A percentile compares a stretch with the other conserved stretches of the same genome.
Evolutionary conservation across 306 rosid genomes (phyloP).

Genomic region (Inga laurina): DNA sequence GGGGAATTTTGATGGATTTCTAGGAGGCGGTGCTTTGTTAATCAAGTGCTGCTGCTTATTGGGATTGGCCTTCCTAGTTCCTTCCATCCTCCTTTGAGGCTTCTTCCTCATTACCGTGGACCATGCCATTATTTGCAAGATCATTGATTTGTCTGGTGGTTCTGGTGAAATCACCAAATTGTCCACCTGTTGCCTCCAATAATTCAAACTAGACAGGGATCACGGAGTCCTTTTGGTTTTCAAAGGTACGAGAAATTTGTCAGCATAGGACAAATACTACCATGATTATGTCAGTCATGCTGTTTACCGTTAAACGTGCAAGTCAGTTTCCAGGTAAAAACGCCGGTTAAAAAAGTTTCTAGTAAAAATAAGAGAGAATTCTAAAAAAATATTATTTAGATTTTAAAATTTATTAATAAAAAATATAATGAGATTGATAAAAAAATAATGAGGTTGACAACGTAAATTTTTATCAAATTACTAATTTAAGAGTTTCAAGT

Average conservation of each 20-base stretch:
- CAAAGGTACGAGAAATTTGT: background rate
- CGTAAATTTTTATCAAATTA: too few species aligned
- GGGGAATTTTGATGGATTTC: background rate
- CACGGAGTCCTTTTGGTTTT: background rate
- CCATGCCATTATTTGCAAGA: background rate
- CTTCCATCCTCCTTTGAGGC: background rate
- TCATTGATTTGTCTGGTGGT: background rate
- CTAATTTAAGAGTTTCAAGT: too few species aligned
- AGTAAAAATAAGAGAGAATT: background rate
- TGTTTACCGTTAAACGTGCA: constrained; percentile 4
- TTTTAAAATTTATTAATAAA: too few species aligned
- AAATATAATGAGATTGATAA: too few species aligned
- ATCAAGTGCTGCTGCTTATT: background rate
- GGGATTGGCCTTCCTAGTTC: background rate
- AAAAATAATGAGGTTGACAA: too few species aligned
- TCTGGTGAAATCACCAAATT: background rate
- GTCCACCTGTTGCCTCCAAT: background rate
- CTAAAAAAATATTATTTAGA: too few species aligned
- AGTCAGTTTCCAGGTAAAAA: background rate
- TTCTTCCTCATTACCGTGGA: background rate
- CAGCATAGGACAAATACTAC: constrained; percentile 1
- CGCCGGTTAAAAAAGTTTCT: background rate
- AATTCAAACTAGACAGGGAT: background rate
- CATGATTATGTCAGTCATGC: constrained; percentile 26
- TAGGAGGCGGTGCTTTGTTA: background rate